Base-by-base conservation (phyloP, 768 basidiomycete genomes). In the Rhodosporidiobolus sp. region DNA sequence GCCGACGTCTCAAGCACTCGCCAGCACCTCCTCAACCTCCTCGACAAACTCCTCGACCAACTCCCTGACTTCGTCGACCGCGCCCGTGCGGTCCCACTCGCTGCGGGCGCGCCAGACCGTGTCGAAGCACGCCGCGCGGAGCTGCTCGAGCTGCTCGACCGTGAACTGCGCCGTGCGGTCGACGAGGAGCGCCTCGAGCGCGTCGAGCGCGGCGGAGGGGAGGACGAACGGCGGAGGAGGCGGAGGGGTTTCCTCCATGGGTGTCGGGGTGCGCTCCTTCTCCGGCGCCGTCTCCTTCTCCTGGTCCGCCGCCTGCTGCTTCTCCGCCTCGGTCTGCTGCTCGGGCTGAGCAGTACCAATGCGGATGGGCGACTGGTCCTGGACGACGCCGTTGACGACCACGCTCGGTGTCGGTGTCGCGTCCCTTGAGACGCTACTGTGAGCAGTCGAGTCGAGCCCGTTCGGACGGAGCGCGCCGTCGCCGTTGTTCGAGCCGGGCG, bases 141-240 rank as follows among this genome's bases (percentile, higher is more conserved):
- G 84, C 81, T 98, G 94, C 79, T 98, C 96, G 11, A 99, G 85
- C 79, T 95, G 88, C 79, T 99, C 96, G 61, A 97, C 85, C 34
- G 84, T 90, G 54, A 97, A 83, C 0, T 78, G 79, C 11, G 71
- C 79, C 2, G 95, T 96, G 56, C 79, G 79, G 26, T 85, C 82
- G 48, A 82, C 82, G 35, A 97, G 79, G 56, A 83, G 80, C 4
- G 79, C 56, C 67, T 83, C 81, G 0, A 98, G 85, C 17, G 84
- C 78, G 0, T 76, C 77, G 34, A 95, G 76, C 17, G 83, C 78
- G 4, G 71, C 78, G 32, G 86, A 82, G 59, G 90, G 84, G 22
- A 95, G 78, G 53, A 86, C 80, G 81, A 99, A 96, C 52, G 89
- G 87, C 30, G 79, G 79, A 24, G 77, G 58, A 10, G 77, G 77